Evolutionary conservation across 1,284 basidiomycete genomes (phyloP), one percentile per base, ranked within the genome.

Genomic region (Sanguinoderma infundibulare): DNA sequence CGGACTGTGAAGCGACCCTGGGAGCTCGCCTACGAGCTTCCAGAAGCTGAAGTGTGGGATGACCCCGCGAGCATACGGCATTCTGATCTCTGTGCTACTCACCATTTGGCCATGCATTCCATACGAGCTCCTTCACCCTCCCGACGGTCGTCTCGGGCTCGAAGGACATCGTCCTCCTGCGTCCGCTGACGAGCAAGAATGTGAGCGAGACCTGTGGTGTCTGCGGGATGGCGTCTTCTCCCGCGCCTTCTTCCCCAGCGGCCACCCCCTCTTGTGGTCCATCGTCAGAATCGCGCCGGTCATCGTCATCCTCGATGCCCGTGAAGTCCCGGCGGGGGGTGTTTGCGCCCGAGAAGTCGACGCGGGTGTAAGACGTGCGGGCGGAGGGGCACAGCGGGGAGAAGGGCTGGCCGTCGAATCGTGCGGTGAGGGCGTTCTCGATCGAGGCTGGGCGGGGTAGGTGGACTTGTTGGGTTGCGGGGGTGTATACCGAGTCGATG

Each of bases 91-190:
- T n/a, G n/a, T n/a, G 8, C 15, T 6, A 78, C 85, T 74, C 70
- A 90, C 91, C 90, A 67, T 80, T 79, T 34, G 91, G 91, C 92
- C 93, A 95, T 53, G 86, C 84, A 77, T 88, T 91, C 91, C 92
- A 94, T 49, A 90, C 85, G 52, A 94, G 80, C 77, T 95, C 92
- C 76, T 95, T 95, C 59, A 92, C 87, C 64, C 92, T 79, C 14
- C 91, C 91, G 17, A 95, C 79, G 0, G 91, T 91, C 36, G 85
- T 89, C 69, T 88, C 86, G 9, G 91, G 91, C 52, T 92, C 91
- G 68, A 95, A 95, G 0, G 84, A 79, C 83, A 93, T 91, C 1
- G 87, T 86, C 68, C 87, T 81, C 60, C 89, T 80, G 53, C 84
- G 79, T 0, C 93, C 92, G 1, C 90, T 88, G 32, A 94, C 87